Evolutionary conservation across 2,329 filamentous ascomycete genomes (phyloP).

Genomic region (Berkeleyomyces basicola): DNA sequence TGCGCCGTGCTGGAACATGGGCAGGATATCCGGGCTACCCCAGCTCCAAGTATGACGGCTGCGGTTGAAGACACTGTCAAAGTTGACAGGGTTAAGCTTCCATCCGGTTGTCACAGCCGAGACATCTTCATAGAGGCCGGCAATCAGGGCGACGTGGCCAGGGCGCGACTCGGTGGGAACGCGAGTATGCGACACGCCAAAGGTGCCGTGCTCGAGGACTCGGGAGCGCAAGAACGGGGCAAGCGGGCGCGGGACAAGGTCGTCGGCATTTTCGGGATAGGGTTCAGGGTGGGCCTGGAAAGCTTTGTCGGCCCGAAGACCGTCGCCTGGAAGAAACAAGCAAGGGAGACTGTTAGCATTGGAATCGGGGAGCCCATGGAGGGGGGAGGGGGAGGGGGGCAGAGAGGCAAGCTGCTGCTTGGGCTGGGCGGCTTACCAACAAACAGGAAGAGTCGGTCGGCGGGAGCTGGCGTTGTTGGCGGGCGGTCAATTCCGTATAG

Average conservation of each 20-base stretch:
- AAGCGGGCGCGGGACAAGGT: conserved; percentile 59
- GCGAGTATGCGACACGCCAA: conserved; percentile 90
- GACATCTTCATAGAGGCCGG: conserved; percentile 92
- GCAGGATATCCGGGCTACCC: conserved; percentile 93
- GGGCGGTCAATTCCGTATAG: conserved; percentile 55
- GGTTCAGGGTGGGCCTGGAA: conserved; percentile 89
- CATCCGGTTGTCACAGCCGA: conserved; percentile 93
- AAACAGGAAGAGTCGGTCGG: conserved; percentile 79
- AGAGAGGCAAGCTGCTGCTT: background rate
- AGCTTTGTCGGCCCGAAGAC: conserved; percentile 90
- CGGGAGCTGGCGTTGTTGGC: conserved; percentile 48
- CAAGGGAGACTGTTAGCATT: background rate
- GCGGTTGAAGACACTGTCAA: conserved; percentile 96
- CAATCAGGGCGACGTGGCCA: conserved; percentile 91
- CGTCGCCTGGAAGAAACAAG: conserved; percentile 45
- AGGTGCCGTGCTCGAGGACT: conserved; percentile 78
- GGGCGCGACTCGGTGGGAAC: conserved; percentile 94
- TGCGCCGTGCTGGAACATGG: conserved; percentile 94
- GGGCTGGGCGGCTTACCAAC: conserved; percentile 45
- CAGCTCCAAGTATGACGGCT: conserved; percentile 97
- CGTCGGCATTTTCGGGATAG: conserved; percentile 47
- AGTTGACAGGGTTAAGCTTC: conserved; percentile 97
- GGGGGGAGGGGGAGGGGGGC: background rate
- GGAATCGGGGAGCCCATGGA: background rate
- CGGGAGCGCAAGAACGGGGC: conserved; percentile 83